These are phyloP conservation scores for Diplodia intermedia DNA, from an alignment of 2,329 filamentous ascomycete genomes.

Conservation along the genomic window DNA sequence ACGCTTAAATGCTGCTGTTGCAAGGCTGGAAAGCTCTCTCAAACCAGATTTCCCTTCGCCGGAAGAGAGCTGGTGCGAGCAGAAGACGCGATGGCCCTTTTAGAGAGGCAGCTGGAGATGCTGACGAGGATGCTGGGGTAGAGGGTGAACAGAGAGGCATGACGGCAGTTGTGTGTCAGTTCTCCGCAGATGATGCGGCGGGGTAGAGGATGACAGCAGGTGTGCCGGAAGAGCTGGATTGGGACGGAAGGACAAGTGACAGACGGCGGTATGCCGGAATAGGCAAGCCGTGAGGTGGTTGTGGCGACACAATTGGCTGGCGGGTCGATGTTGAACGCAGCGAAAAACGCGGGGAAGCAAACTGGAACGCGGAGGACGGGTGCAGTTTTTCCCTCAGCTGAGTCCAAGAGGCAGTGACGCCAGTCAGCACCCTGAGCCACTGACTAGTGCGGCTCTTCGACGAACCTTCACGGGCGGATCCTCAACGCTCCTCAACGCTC, in stretches of 20 bases:
- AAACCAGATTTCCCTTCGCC: background rate
- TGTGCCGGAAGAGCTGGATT: conserved; percentile 25
- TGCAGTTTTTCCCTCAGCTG: background rate
- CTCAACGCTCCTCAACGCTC: background rate
- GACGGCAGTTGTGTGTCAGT: conserved; percentile 2
- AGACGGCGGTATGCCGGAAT: conserved; percentile 22
- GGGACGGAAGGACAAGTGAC: conserved; percentile 26
- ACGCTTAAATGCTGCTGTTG: background rate
- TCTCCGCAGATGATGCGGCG: conserved; percentile 19
- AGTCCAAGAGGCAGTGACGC: background rate
- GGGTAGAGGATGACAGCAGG: conserved; percentile 22
- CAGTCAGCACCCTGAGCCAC: background rate
- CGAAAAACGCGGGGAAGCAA: conserved; percentile 19
- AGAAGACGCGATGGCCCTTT: background rate
- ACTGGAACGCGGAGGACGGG: background rate
- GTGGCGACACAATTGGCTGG: background rate
- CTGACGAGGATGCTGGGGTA: background rate
- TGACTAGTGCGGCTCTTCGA: conserved; percentile 3
- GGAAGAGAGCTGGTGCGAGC: background rate
- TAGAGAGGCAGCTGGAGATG: background rate
- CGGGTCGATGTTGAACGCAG: background rate
- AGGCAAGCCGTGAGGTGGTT: conserved; percentile 17
- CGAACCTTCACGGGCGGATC: background rate
- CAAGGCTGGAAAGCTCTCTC: background rate
- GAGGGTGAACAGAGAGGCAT: background rate